Evolutionary conservation across 352 stramenopile species (phyloP).

Genomic region (Phytophthora quininea): DNA sequence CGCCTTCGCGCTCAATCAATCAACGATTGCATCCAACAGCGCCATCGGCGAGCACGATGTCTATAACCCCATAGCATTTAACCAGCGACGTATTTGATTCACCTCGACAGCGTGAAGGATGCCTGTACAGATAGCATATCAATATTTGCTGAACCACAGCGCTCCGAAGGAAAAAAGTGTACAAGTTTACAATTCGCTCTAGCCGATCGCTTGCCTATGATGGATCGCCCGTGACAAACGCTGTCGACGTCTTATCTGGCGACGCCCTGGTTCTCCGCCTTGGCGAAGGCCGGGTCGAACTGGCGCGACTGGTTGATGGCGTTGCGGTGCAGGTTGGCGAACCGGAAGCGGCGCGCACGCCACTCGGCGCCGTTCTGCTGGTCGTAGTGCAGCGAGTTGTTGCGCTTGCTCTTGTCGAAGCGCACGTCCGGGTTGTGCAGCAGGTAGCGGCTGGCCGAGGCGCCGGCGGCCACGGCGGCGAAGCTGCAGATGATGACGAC

Average conservation of each 20-base stretch:
- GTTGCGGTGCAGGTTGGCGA: slow-evolving; percentile 59
- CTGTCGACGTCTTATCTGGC: slow-evolving; percentile 28
- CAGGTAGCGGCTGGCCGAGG: slow-evolving; percentile 36
- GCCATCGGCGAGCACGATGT: neutral
- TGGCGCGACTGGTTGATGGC: slow-evolving; percentile 70
- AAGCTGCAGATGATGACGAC: slow-evolving; percentile 47
- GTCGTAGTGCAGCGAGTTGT: slow-evolving; percentile 43
- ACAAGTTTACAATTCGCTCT: no score
- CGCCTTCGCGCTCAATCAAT: slow-evolving; percentile 13
- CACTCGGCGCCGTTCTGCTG: slow-evolving; percentile 39
- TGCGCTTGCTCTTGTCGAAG: slow-evolving; percentile 47
- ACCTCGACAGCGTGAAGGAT: no score
- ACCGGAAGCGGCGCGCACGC: slow-evolving; percentile 50
- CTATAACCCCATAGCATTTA: no score
- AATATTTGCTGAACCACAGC: no score
- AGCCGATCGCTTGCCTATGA: neutral
- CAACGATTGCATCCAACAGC: slow-evolving; percentile 11
- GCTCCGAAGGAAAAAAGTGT: neutral
- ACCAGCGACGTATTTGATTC: neutral
- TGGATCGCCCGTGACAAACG: neutral
- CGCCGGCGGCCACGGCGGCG: slow-evolving; percentile 35
- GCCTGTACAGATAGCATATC: no score
- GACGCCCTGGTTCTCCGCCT: slow-evolving; percentile 56
- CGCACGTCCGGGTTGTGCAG: slow-evolving; percentile 45
- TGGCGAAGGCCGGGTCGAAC: slow-evolving; percentile 54